Evolutionary conservation across 495 filamentous ascomycete species (phyloP), one percentile per base, ranked within the genome.

Genomic region (Penicillium samsonianum): DNA sequence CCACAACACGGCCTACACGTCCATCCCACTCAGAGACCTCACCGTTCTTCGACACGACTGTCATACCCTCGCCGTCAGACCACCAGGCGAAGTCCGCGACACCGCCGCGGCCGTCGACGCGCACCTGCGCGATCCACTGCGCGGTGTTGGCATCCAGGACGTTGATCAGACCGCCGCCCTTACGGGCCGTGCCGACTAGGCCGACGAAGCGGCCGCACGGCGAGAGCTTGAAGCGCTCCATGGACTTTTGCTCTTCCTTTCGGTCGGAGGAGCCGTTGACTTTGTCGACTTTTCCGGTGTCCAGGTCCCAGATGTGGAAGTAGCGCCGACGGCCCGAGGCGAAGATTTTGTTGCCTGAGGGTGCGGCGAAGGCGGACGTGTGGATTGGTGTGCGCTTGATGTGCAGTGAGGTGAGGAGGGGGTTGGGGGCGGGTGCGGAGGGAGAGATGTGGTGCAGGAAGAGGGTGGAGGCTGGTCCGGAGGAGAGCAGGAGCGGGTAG

Each of bases 31-130:
- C 94, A n/a, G 88, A 87, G n/a, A 96, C 82, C 67, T 96, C 90
- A 22, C 95, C 95, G 54, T 88, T 89, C 64, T 90, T 92, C 51
- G 90, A 90, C 3, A 85, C 82, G 33, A 96, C 86, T 1, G 83
- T 85, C 62, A 98, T 72, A 4, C 86, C 86, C 57, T 89, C 80
- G n/a, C 92, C 87, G 60, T 90, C 81, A 12, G 81, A 76, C 90
- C 92, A 96, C 94, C 94, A 98, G 2, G 82, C 85, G 60, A 96
- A 92, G 67, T 96, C 93, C 0, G 90, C 86, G 8, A 97, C 84
- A 25, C 92, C 92, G 45, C 88, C 86, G 31, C 84, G 81, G 43
- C 90, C 88, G 62, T 96, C 91, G 12, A 96, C 78, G 17, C 91
- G 80, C n/a, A 87, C 90, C 58, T 91, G 83, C 5, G 88, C 81